Evolutionary conservation across 352 stramenopile genomes (phyloP).

Genomic region (Peronosclerospora sorghi): DNA sequence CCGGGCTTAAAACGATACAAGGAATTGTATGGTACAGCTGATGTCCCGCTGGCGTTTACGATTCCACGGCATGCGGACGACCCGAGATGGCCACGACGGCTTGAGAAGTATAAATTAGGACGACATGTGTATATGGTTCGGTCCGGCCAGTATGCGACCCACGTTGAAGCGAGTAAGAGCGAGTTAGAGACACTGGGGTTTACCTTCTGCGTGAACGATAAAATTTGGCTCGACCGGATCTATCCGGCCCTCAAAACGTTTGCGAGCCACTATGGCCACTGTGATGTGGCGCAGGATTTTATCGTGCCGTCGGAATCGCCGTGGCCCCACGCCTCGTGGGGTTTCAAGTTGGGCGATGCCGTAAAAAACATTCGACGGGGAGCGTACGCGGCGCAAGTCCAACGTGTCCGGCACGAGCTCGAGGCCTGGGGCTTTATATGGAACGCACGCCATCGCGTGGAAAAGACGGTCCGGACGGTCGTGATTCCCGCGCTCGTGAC

Average conservation of each 20-base stretch:
- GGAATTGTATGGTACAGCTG: conserved; percentile 40
- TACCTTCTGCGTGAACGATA: conserved; percentile 46
- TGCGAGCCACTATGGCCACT: conserved; percentile 76
- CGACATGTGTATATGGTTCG: conserved; percentile 61
- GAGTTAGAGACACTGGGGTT: conserved; percentile 53
- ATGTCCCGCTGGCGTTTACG: conserved; percentile 53
- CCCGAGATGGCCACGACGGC: conserved; percentile 30
- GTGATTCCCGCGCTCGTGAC: conserved; percentile 48
- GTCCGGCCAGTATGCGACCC: conserved; percentile 40
- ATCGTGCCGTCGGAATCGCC: conserved; percentile 58
- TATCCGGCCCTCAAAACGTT: conserved; percentile 79
- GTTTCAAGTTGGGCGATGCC: conserved; percentile 79
- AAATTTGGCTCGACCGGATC: conserved; percentile 50
- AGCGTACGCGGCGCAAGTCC: conserved; percentile 74
- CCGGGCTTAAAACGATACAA: conserved; percentile 44
- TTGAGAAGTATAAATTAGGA: conserved; percentile 51
- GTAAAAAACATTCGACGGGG: conserved; percentile 88
- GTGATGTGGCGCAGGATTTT: conserved; percentile 88
- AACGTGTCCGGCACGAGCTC: conserved; percentile 52
- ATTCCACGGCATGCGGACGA: conserved; percentile 29
- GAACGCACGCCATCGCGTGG: conserved; percentile 59
- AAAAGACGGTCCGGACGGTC: conserved; percentile 38
- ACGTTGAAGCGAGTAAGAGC: conserved; percentile 22
- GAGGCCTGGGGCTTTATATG: conserved; percentile 89
- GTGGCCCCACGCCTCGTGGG: conserved; percentile 80